phyloP scores from a whole-genome alignment of 441 rosid genomes.

The Aleurites moluccanus region DNA sequence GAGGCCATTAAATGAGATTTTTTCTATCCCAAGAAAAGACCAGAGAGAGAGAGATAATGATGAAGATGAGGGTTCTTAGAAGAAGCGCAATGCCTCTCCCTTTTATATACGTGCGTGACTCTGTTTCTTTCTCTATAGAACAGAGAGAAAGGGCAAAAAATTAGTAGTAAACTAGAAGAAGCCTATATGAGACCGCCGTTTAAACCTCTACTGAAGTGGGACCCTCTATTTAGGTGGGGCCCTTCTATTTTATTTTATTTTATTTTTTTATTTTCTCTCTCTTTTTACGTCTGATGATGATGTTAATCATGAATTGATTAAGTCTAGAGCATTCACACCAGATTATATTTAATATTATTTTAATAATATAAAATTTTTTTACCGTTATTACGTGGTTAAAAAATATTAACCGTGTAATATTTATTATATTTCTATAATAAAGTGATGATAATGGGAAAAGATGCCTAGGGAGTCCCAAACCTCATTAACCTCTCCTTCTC shows the following conservation, averaged over 20 bases:
- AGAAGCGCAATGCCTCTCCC: neutral
- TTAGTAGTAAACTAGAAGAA: too few relatives aligned
- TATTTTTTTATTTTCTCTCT: neutral
- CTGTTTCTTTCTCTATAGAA: too few relatives aligned
- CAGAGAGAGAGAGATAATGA: neutral
- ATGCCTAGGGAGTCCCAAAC: neutral
- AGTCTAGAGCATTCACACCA: too few relatives aligned
- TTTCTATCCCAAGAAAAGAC: constrained; percentile 29
- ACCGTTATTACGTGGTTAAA: too few relatives aligned
- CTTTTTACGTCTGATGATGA: neutral
- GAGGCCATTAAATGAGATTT: constrained; percentile 31
- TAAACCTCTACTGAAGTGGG: neutral
- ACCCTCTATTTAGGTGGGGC: neutral
- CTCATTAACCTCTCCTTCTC: neutral
- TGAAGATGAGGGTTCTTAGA: neutral
- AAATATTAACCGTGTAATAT: too few relatives aligned
- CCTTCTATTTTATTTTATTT: too few relatives aligned
- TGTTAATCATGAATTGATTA: neutral
- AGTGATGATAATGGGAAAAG: too few relatives aligned
- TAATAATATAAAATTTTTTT: too few relatives aligned
- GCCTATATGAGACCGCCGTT: constrained; percentile 3
- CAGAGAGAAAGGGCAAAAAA: neutral
- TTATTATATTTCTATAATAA: too few relatives aligned
- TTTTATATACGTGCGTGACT: constrained; percentile 21
- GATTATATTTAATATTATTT: too few relatives aligned